phyloP scores from a whole-genome alignment of 306 rosid species.

The Hippophae tibetana region DNA sequence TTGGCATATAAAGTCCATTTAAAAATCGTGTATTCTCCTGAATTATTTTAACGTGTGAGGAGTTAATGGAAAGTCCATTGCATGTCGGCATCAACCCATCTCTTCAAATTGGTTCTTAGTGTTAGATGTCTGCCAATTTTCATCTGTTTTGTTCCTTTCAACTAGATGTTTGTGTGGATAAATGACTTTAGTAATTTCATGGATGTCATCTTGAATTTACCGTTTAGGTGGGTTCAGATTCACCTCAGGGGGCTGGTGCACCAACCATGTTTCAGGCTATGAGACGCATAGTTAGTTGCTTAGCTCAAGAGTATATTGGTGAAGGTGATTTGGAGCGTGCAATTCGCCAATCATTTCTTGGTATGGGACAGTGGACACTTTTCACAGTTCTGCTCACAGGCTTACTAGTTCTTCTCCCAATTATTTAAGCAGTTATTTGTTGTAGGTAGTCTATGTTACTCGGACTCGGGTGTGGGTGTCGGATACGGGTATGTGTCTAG shows the following conservation, averaged over 20 bases:
- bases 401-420: no score
- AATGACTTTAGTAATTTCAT: constrained; percentile 9
- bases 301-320: constrained; percentile 40
- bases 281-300: constrained; percentile 67
- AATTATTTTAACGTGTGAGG: no score
- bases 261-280: constrained; percentile 98
- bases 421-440: no score
- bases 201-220: constrained; percentile 14
- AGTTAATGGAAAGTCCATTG: no score
- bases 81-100: background rate
- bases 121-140: background rate
- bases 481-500: no score
- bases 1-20: no score
- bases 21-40: no score
- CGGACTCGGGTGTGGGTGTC: no score
- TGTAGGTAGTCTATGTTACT: no score
- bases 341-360: constrained; percentile 84
- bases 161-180: background rate
- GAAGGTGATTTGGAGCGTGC: constrained; percentile 85
- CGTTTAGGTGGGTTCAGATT: constrained; percentile 92
- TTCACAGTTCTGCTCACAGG: background rate
- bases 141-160: background rate
- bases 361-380: constrained; percentile 24
- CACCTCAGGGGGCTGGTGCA: constrained; percentile 98
- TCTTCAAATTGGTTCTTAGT: background rate